Evolutionary conservation across 176 grass and related monocot genomes (phyloP), one percentile per base, ranked within the genome.

Genomic region (Oryza brachyantha): DNA sequence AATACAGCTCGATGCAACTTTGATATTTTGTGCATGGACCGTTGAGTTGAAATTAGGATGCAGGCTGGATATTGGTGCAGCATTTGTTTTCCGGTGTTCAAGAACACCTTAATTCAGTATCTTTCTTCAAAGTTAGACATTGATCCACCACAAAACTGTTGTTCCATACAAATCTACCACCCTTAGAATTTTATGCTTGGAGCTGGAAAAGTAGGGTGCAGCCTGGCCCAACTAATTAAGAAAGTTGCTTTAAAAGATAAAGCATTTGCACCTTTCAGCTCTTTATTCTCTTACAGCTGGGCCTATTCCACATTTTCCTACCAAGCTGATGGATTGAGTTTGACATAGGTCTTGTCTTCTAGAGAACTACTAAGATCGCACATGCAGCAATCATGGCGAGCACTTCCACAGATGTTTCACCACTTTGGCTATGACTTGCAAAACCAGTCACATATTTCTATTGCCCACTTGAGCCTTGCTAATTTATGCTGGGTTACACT

Each of bases 231-330:
- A 76, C 64, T 38, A 81, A 71, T 76, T 76, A 77, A 76, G 35
- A 71, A 87, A 65, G 25, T 76, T 85, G 64, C 72, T 89, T 75
- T 70, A 42, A 39, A 62, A 80, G 75, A 55, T 7, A 48, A 50
- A 74, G 54, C 45, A 57, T 64, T 66, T 68, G 19, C 45, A 84
- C n/a, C 86, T 70, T 68, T 21, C 45, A 84, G 28, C 76, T 64
- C 46, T 84, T 79, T 89, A 81, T 84, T 68, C 77, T 85, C 58
- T 61, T 76, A 72, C 72, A 89, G 82, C 77, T 81, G 67, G 71
- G 36, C 43, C 72, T 64, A 76, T 81, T 85, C 66, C 37, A 77
- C 72, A 36, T 76, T 57, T 81, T 61, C 64, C 72, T 74, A 70
- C 65, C 77, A 81, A 77, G 29, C 65, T 76, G 59, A 72, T 72